Conservation (phyloP, 2,329 filamentous ascomycete genomes). For the Pyrenophora seminiperda region DNA sequence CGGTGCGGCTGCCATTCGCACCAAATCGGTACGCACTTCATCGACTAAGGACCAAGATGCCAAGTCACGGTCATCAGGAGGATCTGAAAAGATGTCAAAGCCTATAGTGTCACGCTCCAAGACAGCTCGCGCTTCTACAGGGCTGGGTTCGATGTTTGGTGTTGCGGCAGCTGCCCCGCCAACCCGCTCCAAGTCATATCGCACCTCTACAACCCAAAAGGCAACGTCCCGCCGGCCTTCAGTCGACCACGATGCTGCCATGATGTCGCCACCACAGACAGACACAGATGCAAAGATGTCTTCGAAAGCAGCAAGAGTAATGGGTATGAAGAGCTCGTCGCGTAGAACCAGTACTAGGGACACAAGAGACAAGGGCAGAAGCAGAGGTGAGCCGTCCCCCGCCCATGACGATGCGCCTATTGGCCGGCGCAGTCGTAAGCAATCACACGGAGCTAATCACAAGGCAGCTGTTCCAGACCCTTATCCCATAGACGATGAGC, state of each 20-base stretch:
- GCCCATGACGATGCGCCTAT: slow-evolving; percentile 25
- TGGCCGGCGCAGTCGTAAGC: slow-evolving; percentile 35
- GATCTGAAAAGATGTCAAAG: slow-evolving; percentile 70
- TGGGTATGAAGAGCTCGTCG: slow-evolving; percentile 61
- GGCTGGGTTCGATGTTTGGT: slow-evolving; percentile 68
- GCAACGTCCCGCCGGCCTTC: slow-evolving; percentile 72
- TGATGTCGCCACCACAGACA: slow-evolving; percentile 75
- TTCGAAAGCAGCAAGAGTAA: slow-evolving; percentile 77
- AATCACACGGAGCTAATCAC: slow-evolving; percentile 47
- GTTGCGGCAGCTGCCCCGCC: slow-evolving; percentile 54
- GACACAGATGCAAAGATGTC: slow-evolving; percentile 64
- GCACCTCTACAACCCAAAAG: slow-evolving; percentile 60
- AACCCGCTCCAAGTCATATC: slow-evolving; percentile 70
- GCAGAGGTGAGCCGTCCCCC: slow-evolving; percentile 51
- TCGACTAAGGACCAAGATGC: slow-evolving; percentile 63
- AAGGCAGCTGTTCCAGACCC: slow-evolving; percentile 56
- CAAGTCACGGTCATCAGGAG: slow-evolving; percentile 70
- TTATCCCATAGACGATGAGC: slow-evolving; percentile 67
- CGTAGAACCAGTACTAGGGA: slow-evolving; percentile 50
- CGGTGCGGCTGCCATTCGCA: slow-evolving; percentile 55
- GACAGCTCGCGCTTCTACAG: slow-evolving; percentile 62
- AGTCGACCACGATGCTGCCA: slow-evolving; percentile 66
- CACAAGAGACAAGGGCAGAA: slow-evolving; percentile 53
- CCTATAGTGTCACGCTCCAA: slow-evolving; percentile 55
- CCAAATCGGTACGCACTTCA: slow-evolving; percentile 60